Conservation (phyloP, 164 flowering plant genomes). For the Saururus chinensis region DNA sequence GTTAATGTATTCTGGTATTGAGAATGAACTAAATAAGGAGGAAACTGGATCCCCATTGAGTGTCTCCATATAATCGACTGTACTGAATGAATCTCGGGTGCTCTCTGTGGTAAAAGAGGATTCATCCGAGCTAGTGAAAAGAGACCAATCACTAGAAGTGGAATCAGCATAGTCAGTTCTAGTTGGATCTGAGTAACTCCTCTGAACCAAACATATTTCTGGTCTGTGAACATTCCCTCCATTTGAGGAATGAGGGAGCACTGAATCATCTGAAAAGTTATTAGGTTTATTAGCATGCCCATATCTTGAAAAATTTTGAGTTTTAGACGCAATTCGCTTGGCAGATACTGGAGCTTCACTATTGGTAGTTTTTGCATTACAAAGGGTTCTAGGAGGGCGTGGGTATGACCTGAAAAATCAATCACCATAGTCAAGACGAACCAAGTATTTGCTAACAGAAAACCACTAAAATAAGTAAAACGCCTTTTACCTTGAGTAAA, state of each 20-base stretch:
- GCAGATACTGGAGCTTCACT: conserved; percentile 19
- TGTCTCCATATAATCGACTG: conserved; percentile 43
- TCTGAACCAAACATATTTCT: conserved; percentile 10
- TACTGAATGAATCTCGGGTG: conserved; percentile 72
- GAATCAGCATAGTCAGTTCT: conserved; percentile 53
- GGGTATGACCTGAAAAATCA: conserved; percentile 44
- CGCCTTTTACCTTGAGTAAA: conserved; percentile 55
- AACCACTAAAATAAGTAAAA: not conserved
- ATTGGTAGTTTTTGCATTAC: conserved; percentile 14
- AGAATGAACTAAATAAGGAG: conserved; percentile 36
- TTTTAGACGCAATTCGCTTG: conserved; percentile 18
- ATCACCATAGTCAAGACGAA: conserved; percentile 2
- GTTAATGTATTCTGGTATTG: conserved; percentile 27
- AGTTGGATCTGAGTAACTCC: conserved; percentile 16
- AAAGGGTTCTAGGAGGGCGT: conserved; percentile 39
- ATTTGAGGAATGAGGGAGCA: not conserved
- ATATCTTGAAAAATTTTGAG: conserved; percentile 22
- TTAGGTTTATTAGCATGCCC: conserved; percentile 15
- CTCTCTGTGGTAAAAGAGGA: conserved; percentile 89
- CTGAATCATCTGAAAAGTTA: conserved; percentile 5
- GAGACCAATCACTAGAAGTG: conserved; percentile 75
- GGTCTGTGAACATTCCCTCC: conserved; percentile 7
- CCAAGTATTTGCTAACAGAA: not conserved
- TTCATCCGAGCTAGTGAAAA: conserved; percentile 82
- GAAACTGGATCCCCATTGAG: conserved; percentile 35